These are phyloP conservation scores for Novymonas esmeraldas DNA, from an alignment of 208 protist genomes.

Conservation along the genomic window DNA sequence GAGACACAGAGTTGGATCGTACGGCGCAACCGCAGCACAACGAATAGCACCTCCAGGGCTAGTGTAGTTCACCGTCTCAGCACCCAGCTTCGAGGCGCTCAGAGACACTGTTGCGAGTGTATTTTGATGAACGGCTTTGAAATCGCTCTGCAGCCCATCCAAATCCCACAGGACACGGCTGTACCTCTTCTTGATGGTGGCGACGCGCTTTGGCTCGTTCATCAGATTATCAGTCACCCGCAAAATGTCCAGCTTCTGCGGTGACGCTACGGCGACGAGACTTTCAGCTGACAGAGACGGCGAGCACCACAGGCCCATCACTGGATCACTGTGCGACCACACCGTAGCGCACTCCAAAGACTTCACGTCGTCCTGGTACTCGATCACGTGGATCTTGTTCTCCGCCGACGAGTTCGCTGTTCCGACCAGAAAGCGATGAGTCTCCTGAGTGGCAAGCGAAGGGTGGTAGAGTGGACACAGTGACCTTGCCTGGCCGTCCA, in stretches of 20 bases:
- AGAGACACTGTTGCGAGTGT: slow-evolving; percentile 42
- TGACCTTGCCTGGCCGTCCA: slow-evolving; percentile 57
- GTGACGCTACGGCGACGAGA: slow-evolving; percentile 46
- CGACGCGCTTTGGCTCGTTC: slow-evolving; percentile 45
- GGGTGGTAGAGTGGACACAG: slow-evolving; percentile 67
- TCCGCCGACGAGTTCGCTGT: slow-evolving; percentile 46
- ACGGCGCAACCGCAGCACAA: slow-evolving; percentile 66
- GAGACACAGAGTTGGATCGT: slow-evolving; percentile 70
- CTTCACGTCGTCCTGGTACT: slow-evolving; percentile 70
- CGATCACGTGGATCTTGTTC: slow-evolving; percentile 81
- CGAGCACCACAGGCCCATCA: slow-evolving; percentile 67
- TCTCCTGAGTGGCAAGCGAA: slow-evolving; percentile 36
- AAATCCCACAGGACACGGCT: slow-evolving; percentile 79
- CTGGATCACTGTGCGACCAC: slow-evolving; percentile 62
- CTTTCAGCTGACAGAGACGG: slow-evolving; percentile 51
- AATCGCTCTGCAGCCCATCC: slow-evolving; percentile 79
- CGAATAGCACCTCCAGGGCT: slow-evolving; percentile 28
- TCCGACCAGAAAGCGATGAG: slow-evolving; percentile 73
- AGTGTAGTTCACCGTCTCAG: slow-evolving; percentile 37
- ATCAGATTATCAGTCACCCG: slow-evolving; percentile 43
- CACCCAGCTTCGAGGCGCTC: slow-evolving; percentile 36
- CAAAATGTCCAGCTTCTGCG: slow-evolving; percentile 33
- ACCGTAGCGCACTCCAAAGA: slow-evolving; percentile 61
- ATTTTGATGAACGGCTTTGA: slow-evolving; percentile 33
- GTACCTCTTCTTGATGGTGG: slow-evolving; percentile 19